Percentiles rank a stretch among this genome's conserved stretches.
Evolutionary conservation across 164 flowering plant species (phyloP).

Genomic region (Tinospora cordifolia): DNA sequence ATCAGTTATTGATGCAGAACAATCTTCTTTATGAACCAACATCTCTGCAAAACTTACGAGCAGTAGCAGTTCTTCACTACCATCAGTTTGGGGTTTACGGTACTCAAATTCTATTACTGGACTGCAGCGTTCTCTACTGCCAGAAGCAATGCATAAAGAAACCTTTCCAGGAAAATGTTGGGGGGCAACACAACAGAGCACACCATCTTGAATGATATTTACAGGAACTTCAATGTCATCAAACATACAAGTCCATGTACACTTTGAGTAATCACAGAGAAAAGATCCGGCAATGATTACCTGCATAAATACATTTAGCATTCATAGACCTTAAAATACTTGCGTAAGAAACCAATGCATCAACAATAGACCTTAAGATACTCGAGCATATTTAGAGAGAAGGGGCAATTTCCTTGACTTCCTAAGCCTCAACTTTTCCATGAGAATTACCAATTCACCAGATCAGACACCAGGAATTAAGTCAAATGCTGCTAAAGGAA

Average conservation of each 20-base stretch:
- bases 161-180: constrained; percentile 62
- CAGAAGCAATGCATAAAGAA: constrained; percentile 59
- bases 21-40: constrained; percentile 30
- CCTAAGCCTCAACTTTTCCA: neutral
- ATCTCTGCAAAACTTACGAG: constrained; percentile 66
- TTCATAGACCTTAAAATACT: neutral
- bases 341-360: neutral
- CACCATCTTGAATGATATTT: constrained; percentile 71
- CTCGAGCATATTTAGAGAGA: neutral
- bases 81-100: constrained; percentile 31
- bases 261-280: constrained; percentile 63
- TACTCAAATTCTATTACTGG: constrained; percentile 88
- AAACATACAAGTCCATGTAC: constrained; percentile 82
- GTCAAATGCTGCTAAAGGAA: no score
- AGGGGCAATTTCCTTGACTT: neutral
- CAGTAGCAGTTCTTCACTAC: constrained; percentile 49
- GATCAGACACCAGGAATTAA: no score
- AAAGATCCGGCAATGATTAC: constrained; percentile 84
- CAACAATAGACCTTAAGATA: neutral
- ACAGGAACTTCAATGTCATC: constrained; percentile 81
- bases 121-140: constrained; percentile 78
- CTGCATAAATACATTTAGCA: constrained; percentile 36
- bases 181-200: constrained; percentile 74
- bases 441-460: no score
- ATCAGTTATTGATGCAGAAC: constrained; percentile 17